Conservation (phyloP, 257 asterid genomes). For the Solanum paucissectum region DNA sequence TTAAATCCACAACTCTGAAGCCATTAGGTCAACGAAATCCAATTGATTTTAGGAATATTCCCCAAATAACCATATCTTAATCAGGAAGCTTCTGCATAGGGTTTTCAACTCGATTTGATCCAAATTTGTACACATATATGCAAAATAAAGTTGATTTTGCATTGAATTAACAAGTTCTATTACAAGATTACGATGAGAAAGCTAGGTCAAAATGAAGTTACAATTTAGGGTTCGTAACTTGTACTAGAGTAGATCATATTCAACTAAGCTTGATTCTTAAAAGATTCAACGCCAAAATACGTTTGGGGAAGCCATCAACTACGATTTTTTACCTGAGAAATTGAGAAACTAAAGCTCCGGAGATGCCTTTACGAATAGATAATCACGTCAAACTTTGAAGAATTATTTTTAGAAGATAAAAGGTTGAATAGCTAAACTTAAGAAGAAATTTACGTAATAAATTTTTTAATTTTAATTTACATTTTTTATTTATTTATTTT, state of each 20-base stretch:
- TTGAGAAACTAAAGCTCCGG: not conserved
- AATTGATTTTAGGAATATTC: not conserved
- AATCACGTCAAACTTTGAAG: not conserved
- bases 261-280: not conserved
- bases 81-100: not conserved
- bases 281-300: not conserved
- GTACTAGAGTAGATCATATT: not conserved
- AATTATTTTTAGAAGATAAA: not conserved
- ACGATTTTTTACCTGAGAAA: not conserved
- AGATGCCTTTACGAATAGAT: not conserved
- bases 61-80: not conserved
- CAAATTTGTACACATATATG: not conserved
- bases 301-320: not conserved
- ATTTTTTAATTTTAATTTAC: no score
- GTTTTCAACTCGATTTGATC: not conserved
- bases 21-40: not conserved
- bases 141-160: not conserved
- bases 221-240: not conserved
- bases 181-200: not conserved
- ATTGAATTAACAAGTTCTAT: not conserved
- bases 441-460: not conserved
- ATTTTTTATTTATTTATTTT: not conserved
- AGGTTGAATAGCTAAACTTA: not conserved
- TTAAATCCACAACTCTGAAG: not conserved
- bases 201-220: not conserved